Percentiles rank a stretch among this genome's conserved stretches.
These are phyloP conservation scores for Fusarium mexicanum DNA, from an alignment of 2,329 filamentous ascomycete genomes.

Conservation along the genomic window DNA sequence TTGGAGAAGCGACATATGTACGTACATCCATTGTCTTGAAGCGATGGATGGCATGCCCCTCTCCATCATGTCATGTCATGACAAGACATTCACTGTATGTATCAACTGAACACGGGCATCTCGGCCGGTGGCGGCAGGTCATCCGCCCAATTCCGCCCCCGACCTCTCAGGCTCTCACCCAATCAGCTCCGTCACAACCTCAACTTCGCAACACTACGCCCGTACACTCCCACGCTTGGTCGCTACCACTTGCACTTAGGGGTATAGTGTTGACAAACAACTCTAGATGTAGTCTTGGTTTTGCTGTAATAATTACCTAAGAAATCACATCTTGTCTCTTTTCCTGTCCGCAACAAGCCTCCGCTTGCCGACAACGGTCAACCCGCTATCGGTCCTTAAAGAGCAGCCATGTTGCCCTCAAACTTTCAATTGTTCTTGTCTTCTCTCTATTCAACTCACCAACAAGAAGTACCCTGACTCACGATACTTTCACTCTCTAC, in stretches of 20 bases:
- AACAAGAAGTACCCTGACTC: not conserved
- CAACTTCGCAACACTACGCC: constrained; percentile 29
- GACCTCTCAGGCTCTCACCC: not conserved
- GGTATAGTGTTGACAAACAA: constrained; percentile 56
- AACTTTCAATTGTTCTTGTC: not conserved
- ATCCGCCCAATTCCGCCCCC: constrained; percentile 25
- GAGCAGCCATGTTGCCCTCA: constrained; percentile 24
- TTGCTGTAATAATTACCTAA: constrained; percentile 45
- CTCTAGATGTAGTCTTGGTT: constrained; percentile 15
- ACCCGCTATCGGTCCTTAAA: constrained; percentile 34
- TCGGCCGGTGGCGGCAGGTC: constrained; percentile 31
- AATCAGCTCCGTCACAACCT: constrained; percentile 5
- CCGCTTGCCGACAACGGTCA: constrained; percentile 16
- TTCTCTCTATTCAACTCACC: constrained; percentile 4
- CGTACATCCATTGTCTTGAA: not conserved
- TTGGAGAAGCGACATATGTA: not conserved
- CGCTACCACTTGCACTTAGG: constrained; percentile 67
- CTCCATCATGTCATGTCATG: constrained; percentile 30
- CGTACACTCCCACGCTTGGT: constrained; percentile 34
- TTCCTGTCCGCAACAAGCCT: constrained; percentile 23
- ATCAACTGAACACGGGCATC: not conserved
- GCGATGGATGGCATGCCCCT: not conserved
- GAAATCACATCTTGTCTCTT: not conserved
- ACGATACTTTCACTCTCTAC: not conserved
- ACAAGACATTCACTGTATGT: not conserved